Conservation (phyloP, 108 stramenopile genomes). For the Skeletonema tropicum region DNA sequence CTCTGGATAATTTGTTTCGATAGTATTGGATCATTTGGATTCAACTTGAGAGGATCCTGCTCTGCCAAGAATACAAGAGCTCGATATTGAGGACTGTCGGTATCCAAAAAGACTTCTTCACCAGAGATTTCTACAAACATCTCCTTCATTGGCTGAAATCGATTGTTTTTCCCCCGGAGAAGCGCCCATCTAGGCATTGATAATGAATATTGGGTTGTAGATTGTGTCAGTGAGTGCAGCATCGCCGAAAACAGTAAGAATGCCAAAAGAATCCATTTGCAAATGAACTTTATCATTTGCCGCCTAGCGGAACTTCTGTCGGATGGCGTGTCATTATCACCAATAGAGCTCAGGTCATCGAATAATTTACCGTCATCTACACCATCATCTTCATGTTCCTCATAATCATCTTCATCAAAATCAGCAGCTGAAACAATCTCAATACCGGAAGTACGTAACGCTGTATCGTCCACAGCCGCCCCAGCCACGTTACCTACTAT, state of each 20-base stretch:
- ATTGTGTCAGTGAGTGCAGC: neutral
- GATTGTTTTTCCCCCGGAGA: neutral
- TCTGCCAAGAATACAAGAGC: slow-evolving; percentile 31
- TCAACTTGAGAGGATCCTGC: slow-evolving; percentile 21
- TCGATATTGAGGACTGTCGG: slow-evolving; percentile 32
- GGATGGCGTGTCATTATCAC: neutral
- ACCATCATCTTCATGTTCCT: neutral
- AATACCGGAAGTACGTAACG: slow-evolving; percentile 2
- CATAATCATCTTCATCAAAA: neutral
- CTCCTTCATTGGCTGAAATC: slow-evolving; percentile 17
- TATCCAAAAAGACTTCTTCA: slow-evolving; percentile 3
- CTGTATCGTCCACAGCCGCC: neutral
- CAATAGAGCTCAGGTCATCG: neutral
- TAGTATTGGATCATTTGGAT: slow-evolving; percentile 40
- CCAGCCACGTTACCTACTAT: neutral
- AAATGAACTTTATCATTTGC: neutral
- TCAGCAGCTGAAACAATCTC: neutral
- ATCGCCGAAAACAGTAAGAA: neutral
- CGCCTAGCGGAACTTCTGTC: neutral
- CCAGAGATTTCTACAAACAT: slow-evolving; percentile 6
- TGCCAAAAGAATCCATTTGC: neutral
- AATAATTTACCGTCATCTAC: neutral
- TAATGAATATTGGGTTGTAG: neutral
- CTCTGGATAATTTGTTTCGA: slow-evolving; percentile 41
- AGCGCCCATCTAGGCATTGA: neutral